Conservation (phyloP, 305 asterid genomes). For the Plantago lanceolata region DNA sequence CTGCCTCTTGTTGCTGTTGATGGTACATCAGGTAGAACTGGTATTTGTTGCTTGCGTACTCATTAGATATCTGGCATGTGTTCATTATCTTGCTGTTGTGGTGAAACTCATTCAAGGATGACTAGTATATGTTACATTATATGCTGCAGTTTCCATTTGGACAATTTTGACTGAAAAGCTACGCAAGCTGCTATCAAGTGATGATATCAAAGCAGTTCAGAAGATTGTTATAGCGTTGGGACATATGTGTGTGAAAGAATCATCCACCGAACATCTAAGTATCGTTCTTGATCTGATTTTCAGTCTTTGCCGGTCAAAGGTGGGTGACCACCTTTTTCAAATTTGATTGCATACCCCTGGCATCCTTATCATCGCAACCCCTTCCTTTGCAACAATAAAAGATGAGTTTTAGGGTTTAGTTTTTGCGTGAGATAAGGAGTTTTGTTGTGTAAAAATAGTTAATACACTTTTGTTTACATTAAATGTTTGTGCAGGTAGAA, state of each 20-base stretch:
- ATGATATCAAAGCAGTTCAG: conserved; percentile 89
- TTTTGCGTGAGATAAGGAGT: conserved; percentile 16
- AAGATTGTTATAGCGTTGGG: conserved; percentile 80
- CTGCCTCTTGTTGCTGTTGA: conserved; percentile 67
- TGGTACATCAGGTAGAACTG: conserved; percentile 59
- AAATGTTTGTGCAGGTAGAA: conserved; percentile 60
- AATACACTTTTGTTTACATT: conserved; percentile 22
- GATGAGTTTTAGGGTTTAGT: conserved; percentile 12
- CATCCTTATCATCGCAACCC: conserved; percentile 12
- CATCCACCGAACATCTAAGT: conserved; percentile 52
- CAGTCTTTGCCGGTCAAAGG: conserved; percentile 88
- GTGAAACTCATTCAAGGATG: conserved; percentile 17
- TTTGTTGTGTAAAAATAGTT: conserved; percentile 14
- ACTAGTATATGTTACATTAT: conserved; percentile 19
- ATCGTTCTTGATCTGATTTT: conserved; percentile 81
- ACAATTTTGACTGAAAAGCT: conserved; percentile 54
- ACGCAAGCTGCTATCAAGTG: conserved; percentile 72
- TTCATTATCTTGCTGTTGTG: conserved; percentile 19
- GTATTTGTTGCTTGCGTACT: conserved; percentile 23
- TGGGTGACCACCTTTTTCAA: conserved; percentile 30
- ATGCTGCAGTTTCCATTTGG: conserved; percentile 64
- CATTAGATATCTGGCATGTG: conserved; percentile 23
- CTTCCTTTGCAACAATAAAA: conserved; percentile 1
- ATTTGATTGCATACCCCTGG: conserved; percentile 18
- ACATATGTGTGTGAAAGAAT: conserved; percentile 83